These are phyloP conservation scores for Begonia peltatifolia DNA, from an alignment of 306 rosid species.

Conservation along the genomic window DNA sequence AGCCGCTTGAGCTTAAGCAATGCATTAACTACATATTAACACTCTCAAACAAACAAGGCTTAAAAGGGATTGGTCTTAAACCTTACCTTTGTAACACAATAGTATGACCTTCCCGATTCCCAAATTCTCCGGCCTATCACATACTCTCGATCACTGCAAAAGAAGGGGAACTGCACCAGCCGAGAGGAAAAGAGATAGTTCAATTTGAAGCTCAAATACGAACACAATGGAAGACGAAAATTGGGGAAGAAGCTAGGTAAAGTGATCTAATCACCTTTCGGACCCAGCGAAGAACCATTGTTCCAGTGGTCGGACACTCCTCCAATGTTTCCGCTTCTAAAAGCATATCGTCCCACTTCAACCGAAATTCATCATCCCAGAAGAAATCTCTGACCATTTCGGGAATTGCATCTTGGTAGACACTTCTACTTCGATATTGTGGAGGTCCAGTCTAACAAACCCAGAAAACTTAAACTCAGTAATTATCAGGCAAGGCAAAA, in stretches of 20 bases:
- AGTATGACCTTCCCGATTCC: slow-evolving; percentile 38
- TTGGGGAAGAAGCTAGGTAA: too few species aligned
- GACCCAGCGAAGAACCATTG: slow-evolving; percentile 46
- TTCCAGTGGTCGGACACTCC: slow-evolving; percentile 37
- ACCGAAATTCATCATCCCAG: slow-evolving; percentile 47
- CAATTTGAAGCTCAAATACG: too few species aligned
- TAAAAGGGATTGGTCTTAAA: too few species aligned
- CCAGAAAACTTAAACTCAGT: background rate
- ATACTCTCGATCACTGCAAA: slow-evolving; percentile 49
- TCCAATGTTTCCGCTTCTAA: slow-evolving; percentile 24
- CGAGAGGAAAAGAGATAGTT: background rate
- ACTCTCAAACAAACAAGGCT: too few species aligned
- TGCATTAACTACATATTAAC: too few species aligned
- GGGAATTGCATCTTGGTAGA: slow-evolving; percentile 42
- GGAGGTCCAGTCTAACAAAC: slow-evolving; percentile 40
- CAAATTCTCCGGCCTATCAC: slow-evolving; percentile 46
- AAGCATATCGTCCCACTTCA: slow-evolving; percentile 54
- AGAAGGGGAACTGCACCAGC: slow-evolving; percentile 42
- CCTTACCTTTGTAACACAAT: slow-evolving; percentile 45
- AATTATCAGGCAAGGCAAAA: too few species aligned
- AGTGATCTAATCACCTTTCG: slow-evolving; percentile 31
- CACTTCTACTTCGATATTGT: slow-evolving; percentile 37
- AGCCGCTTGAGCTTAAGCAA: too few species aligned
- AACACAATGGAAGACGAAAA: too few species aligned
- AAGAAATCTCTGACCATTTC: slow-evolving; percentile 44